A percentile compares a stretch with the other conserved stretches of the same genome.
These are phyloP conservation scores for Saxispiralis lemnorum DNA, from an alignment of 495 filamentous ascomycete species.

Conservation along the genomic window DNA sequence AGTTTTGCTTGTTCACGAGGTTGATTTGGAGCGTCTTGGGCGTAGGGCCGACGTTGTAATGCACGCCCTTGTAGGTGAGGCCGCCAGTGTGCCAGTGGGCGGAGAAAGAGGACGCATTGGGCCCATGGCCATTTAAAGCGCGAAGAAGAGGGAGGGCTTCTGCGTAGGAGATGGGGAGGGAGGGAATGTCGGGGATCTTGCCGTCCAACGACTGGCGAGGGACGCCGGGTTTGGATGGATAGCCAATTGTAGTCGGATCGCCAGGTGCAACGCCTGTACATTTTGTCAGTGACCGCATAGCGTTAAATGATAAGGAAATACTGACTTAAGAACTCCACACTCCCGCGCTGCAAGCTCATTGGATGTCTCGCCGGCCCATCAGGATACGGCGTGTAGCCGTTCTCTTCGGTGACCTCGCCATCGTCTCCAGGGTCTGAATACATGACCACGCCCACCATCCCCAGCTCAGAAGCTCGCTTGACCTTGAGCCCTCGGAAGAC, in stretches of 20 bases:
- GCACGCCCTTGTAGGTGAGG: constrained; percentile 61
- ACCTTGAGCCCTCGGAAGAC: constrained; percentile 86
- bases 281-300: constrained; percentile 16
- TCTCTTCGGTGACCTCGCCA: constrained; percentile 58
- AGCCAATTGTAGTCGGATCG: constrained; percentile 78
- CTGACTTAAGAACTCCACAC: constrained; percentile 62
- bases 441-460: constrained; percentile 71
- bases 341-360: constrained; percentile 83
- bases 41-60: constrained; percentile 84
- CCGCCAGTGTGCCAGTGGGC: constrained; percentile 55
- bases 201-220: constrained; percentile 53
- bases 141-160: constrained; percentile 75
- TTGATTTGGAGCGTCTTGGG: constrained; percentile 60
- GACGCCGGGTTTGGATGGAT: constrained; percentile 77
- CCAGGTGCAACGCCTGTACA: constrained; percentile 38
- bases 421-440: constrained; percentile 87
- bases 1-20: constrained; percentile 74
- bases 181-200: constrained; percentile 70
- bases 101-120: constrained; percentile 59
- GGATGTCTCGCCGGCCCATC: constrained; percentile 75
- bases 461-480: constrained; percentile 79
- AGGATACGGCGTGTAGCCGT: constrained; percentile 68
- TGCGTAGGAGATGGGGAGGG: constrained; percentile 73
- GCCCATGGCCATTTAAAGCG: constrained; percentile 76
- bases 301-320: background rate